Evolutionary conservation across 148 eudicot genomes (phyloP).

Genomic region (Selenicereus undatus): DNA sequence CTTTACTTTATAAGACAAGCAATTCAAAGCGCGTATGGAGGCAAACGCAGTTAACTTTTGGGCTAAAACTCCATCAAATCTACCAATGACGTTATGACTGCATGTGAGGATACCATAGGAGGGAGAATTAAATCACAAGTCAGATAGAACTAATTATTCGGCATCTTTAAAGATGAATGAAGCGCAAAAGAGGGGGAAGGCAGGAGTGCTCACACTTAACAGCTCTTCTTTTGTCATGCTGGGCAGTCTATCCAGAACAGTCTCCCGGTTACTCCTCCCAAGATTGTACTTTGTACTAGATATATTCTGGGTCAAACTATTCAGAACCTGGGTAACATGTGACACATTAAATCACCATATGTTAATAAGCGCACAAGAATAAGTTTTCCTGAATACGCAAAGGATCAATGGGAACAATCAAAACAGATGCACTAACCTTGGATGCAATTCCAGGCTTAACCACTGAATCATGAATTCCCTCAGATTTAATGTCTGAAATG

Average conservation of each 20-base stretch:
- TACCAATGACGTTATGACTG: background rate
- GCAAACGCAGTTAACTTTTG: background rate
- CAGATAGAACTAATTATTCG: background rate
- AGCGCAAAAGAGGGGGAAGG: background rate
- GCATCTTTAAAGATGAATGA: conserved; percentile 16
- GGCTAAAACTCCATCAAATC: background rate
- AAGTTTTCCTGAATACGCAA: background rate
- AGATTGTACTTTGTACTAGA: conserved; percentile 69
- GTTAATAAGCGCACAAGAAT: background rate
- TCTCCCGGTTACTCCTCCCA: conserved; percentile 72
- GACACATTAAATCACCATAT: background rate
- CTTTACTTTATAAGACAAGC: background rate
- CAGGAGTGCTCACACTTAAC: conserved; percentile 54
- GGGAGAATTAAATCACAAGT: background rate
- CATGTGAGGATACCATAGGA: background rate
- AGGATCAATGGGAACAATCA: conserved; percentile 10
- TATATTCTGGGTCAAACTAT: conserved; percentile 66
- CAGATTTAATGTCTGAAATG: conserved; percentile 46
- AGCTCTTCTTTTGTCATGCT: conserved; percentile 57
- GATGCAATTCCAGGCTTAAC: conserved; percentile 71
- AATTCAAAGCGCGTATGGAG: background rate
- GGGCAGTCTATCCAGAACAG: conserved; percentile 85
- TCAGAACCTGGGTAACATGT: conserved; percentile 49
- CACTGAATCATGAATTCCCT: conserved; percentile 56
- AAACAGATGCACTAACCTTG: conserved; percentile 46